Evolutionary conservation across 306 rosid genomes (phyloP).

Genomic region (Crotalaria pallida): DNA sequence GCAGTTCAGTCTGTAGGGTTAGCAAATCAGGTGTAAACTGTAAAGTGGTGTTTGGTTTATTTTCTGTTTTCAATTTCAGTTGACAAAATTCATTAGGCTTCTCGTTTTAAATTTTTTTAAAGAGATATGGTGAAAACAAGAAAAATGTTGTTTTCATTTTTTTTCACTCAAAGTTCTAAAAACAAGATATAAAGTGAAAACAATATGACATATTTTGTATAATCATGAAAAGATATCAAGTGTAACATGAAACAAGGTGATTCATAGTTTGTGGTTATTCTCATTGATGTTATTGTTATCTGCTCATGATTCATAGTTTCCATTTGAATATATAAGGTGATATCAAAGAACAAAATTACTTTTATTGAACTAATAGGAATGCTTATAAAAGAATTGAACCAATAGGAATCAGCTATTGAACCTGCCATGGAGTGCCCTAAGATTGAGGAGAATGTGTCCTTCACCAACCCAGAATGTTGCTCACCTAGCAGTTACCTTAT

Average conservation of each 20-base stretch:
- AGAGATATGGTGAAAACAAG: background rate
- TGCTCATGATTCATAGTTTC: background rate
- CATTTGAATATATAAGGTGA: background rate
- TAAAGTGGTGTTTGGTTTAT: too few relatives aligned
- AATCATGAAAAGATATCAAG: too few relatives aligned
- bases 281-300: background rate
- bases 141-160: too few relatives aligned
- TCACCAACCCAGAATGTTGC: conserved; percentile 49
- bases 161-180: too few relatives aligned
- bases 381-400: background rate
- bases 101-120: background rate
- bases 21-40: conserved; percentile 46
- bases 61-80: too few relatives aligned
- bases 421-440: conserved; percentile 49
- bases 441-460: conserved; percentile 47
- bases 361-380: conserved; percentile 36
- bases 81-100: background rate
- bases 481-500: conserved; percentile 38
- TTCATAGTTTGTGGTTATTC: background rate
- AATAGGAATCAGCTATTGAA: conserved; percentile 39
- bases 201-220: too few relatives aligned
- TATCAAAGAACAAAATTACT: background rate
- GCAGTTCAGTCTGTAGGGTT: conserved; percentile 57
- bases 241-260: background rate
- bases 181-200: background rate